These are phyloP conservation scores for Bathelium albidoporum DNA, from an alignment of 495 filamentous ascomycete genomes.

Conservation along the genomic window DNA sequence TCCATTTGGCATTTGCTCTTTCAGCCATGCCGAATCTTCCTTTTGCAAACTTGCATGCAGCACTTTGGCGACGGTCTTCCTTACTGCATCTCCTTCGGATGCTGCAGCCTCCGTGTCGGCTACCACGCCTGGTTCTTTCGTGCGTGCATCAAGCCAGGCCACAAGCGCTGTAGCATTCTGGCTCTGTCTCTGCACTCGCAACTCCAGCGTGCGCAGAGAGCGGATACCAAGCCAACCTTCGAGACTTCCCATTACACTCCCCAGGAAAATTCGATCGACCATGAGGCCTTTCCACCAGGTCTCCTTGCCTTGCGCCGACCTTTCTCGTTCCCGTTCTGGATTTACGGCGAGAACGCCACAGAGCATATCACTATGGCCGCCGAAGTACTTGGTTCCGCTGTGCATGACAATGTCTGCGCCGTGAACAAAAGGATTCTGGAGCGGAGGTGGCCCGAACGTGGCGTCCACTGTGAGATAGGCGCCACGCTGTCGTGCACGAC, in stretches of 20 bases:
- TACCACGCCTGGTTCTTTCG: conserved; percentile 20
- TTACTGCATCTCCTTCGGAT: conserved; percentile 32
- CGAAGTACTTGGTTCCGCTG: conserved; percentile 87
- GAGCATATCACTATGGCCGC: conserved; percentile 85
- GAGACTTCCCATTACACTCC: conserved; percentile 77
- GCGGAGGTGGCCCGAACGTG: conserved; percentile 84
- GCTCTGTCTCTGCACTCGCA: conserved; percentile 68
- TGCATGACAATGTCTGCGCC: conserved; percentile 86
- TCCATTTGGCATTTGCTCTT: conserved; percentile 83
- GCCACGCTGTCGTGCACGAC: conserved; percentile 59
- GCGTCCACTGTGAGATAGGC: conserved; percentile 75
- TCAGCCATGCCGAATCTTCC: conserved; percentile 57
- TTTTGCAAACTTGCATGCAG: conserved; percentile 69
- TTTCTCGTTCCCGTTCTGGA: conserved; percentile 17
- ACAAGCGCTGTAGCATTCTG: conserved; percentile 58
- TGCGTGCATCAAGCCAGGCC: conserved; percentile 48
- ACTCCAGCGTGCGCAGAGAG: conserved; percentile 73
- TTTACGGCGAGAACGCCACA: conserved; percentile 68
- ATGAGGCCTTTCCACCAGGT: conserved; percentile 49
- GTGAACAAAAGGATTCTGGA: conserved; percentile 72
- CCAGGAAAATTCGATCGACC: conserved; percentile 61
- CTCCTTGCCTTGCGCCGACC: conserved; percentile 22
- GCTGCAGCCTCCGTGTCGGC: conserved; percentile 27
- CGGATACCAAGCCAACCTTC: conserved; percentile 88
- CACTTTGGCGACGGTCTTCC: conserved; percentile 47